Percentiles rank a stretch among this genome's conserved stretches.
Conservation (phyloP, 441 rosid genomes). For the Adansonia rubrostipa region DNA sequence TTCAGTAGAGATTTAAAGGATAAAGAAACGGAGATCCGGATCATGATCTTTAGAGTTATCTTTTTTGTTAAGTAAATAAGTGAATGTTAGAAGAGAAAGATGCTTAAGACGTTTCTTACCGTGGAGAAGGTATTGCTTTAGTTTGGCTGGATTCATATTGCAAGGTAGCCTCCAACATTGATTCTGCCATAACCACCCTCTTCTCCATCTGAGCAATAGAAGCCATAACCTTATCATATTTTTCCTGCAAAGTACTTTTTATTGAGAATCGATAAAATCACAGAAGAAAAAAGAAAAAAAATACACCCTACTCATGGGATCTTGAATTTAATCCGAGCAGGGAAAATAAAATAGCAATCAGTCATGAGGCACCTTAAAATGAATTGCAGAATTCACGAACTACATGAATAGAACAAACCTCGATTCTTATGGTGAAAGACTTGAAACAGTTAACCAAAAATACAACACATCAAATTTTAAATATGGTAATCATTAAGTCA, state of each 20-base stretch:
- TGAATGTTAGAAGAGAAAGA: constrained; percentile 2
- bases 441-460: neutral
- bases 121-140: constrained; percentile 55
- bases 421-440: neutral
- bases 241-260: constrained; percentile 48
- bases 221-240: constrained; percentile 58
- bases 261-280: constrained; percentile 21
- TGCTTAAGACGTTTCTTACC: constrained; percentile 38
- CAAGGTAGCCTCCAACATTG: constrained; percentile 68
- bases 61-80: neutral
- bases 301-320: neutral
- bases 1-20: neutral
- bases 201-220: constrained; percentile 63
- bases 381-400: neutral
- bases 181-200: constrained; percentile 69
- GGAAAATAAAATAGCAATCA: neutral
- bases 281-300: constrained; percentile 1
- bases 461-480: neutral
- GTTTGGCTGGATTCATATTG: constrained; percentile 63
- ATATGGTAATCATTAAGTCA: neutral
- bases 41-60: constrained; percentile 12
- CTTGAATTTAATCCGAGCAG: neutral
- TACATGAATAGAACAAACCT: neutral
- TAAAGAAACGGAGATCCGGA: neutral
- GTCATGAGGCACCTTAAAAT: neutral